Evolutionary conservation across 1,284 basidiomycete species (phyloP), one percentile per base, ranked within the genome.

Genomic region (Sanghuangporus baumii): DNA sequence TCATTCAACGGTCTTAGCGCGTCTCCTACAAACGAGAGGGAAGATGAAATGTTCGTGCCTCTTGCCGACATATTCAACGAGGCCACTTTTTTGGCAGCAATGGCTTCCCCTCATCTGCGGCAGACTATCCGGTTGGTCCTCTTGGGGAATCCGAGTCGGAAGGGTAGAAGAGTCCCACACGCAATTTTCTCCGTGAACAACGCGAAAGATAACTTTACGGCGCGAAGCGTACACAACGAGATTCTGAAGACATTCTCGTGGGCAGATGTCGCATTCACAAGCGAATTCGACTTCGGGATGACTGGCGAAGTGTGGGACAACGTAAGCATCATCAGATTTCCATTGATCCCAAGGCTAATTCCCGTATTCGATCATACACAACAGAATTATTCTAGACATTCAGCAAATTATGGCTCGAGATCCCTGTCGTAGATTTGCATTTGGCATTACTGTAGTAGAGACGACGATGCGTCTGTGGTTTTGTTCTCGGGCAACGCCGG

Each of bases 381-480:
- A 11, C 40, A 41, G 16, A 55, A 2, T 34, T 20, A n/a, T 34
- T 37, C 31, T 16, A 2, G n/a, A 12, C 34, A 62, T 66, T 48
- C 47, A 59, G 26, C 55, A 66, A 20, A 52, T 64, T 18, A 66
- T 66, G 59, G 40, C 46, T 16, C 52, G 41, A 40, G 66, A 67
- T 43, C 63, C 59, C n/a, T 57, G 59, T 18, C 50, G 65, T 20
- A 37, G 66, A 40, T 41, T 41, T 41, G 40, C 40, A 16, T 41
- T 41, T 41, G 40, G 40, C 11, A 41, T 41, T 16, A 11, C 40
- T 41, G 40, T 41, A 4, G 11, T 11, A 41, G 40, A 41, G 9
- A 41, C 11, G 16, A 41, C 11, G 9, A 41, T 41, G 40, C 40
- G 40, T 11, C 40, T 41, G 40, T 50, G 48, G 48, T 37, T 41